phyloP scores from a whole-genome alignment of 176 grass and related monocot genomes.

The Oryza glumipatula region DNA sequence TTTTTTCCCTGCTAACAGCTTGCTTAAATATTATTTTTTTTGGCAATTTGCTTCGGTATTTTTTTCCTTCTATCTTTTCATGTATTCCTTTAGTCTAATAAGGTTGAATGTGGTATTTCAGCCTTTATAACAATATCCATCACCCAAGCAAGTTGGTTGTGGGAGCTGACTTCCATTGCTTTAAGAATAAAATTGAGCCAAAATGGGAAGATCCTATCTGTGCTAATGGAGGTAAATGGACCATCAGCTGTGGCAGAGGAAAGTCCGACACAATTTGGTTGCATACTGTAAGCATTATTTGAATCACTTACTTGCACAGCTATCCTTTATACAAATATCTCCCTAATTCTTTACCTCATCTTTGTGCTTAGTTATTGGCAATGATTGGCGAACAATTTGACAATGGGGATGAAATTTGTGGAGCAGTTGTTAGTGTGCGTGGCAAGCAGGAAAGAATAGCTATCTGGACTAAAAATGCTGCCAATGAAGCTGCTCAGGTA shows the following conservation, averaged over 20 bases:
- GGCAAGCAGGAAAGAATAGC: conserved; percentile 82
- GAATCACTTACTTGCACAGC: background rate
- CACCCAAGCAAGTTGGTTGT: conserved; percentile 74
- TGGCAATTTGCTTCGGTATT: conserved; percentile 31
- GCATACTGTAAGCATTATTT: conserved; percentile 71
- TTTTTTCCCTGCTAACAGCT: background rate
- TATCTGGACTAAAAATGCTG: conserved; percentile 95
- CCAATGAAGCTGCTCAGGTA: conserved; percentile 95
- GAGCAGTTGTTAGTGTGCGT: conserved; percentile 83
- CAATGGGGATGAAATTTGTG: conserved; percentile 94
- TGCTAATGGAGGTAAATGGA: conserved; percentile 97
- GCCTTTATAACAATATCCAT: conserved; percentile 94
- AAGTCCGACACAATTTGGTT: conserved; percentile 92
- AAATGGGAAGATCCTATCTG: conserved; percentile 99
- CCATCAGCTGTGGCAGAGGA: conserved; percentile 75
- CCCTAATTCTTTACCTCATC: background rate
- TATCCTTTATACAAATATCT: background rate
- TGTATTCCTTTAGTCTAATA: conserved; percentile 23
- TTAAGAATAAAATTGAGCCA: conserved; percentile 91
- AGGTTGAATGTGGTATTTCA: conserved; percentile 46
- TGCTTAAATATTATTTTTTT: background rate
- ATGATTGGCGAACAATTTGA: conserved; percentile 98
- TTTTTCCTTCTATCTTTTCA: background rate
- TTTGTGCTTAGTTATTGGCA: conserved; percentile 64
- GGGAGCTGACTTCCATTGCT: conserved; percentile 91